Evolutionary conservation across 139 green algal genomes (phyloP), one percentile per base, ranked within the genome.

Genomic region (Chlamydomonas asymmetrica): DNA sequence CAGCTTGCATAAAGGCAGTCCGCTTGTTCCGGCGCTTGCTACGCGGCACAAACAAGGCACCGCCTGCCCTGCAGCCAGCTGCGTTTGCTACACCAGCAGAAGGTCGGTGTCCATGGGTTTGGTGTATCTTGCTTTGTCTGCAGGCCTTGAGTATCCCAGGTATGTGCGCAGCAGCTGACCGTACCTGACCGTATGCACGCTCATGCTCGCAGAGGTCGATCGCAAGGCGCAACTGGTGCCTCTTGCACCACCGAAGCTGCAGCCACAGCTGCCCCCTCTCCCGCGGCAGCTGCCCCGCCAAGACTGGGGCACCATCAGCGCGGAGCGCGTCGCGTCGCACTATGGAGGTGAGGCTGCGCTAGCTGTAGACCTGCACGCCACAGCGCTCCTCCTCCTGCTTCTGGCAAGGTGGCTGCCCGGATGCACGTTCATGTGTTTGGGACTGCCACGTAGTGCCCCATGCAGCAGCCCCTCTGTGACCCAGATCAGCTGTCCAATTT

Each of bases 231-330:
- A 31, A 63, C 25, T 29, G n/a, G 8, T 4, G 27, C 31, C 40
- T 34, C 4, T 41, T 32, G 31, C 59, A 34, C n/a, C 66, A 54
- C 69, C 56, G 37, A 54, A 38, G n/a, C 66, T 75, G 29, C 54
- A 39, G 54, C 69, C 56, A 29, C 54, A 66, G 31, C 69, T 29
- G 37, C 69, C 69, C 29, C 54, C 69, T 25, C 39, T 75, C 39
- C 69, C 69, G 13, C 56, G n/a, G 27, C 22, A 37, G 27, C 29
- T 75, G 54, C 69, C 69, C 3, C 37, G 52, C 39, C 22, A 32
- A 31, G 54, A 75, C 54, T 75, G 69, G 69, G 69, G 69, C n/a
- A n/a, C n/a, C n/a, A n/a, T n/a, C n/a, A n/a, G n/a, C n/a, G n/a
- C n/a, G n/a, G n/a, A n/a, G n/a, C n/a, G n/a, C n/a, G n/a, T n/a